These are phyloP conservation scores for Taphrina communis DNA, from an alignment of 1,139 yeast species.

Conservation along the genomic window DNA sequence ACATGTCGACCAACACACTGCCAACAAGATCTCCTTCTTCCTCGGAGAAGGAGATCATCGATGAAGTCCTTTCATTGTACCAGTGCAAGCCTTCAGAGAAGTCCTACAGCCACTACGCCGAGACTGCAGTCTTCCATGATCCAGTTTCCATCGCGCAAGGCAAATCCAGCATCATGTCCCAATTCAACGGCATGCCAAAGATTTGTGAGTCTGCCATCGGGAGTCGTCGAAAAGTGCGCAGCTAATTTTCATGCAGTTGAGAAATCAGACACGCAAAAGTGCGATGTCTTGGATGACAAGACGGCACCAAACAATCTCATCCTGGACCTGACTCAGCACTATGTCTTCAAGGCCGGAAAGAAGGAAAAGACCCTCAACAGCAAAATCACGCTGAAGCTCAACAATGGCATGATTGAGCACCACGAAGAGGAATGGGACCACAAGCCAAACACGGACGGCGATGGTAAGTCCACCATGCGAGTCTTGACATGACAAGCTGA, in stretches of 20 bases:
- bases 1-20: slow-evolving; percentile 34
- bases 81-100: slow-evolving; percentile 40
- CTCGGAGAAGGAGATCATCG: slow-evolving; percentile 33
- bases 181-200: slow-evolving; percentile 41
- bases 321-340: slow-evolving; percentile 36
- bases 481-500: background rate
- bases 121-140: slow-evolving; percentile 35
- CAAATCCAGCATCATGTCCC: slow-evolving; percentile 27
- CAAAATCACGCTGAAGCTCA: slow-evolving; percentile 29
- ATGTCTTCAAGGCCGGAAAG: slow-evolving; percentile 37
- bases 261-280: slow-evolving; percentile 33
- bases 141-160: slow-evolving; percentile 31
- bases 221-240: background rate
- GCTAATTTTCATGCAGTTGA: background rate
- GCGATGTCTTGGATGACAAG: slow-evolving; percentile 38
- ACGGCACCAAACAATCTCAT: slow-evolving; percentile 23
- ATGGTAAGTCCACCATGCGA: background rate
- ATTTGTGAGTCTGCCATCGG: slow-evolving; percentile 8
- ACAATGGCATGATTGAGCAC: slow-evolving; percentile 37
- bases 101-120: slow-evolving; percentile 34
- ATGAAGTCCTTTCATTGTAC: slow-evolving; percentile 36
- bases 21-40: slow-evolving; percentile 29
- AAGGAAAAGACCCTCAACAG: slow-evolving; percentile 36
- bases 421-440: slow-evolving; percentile 40
- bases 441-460: slow-evolving; percentile 31